Conservation (phyloP, 2,329 filamentous ascomycete genomes). For the Diaporthe ampelina region DNA sequence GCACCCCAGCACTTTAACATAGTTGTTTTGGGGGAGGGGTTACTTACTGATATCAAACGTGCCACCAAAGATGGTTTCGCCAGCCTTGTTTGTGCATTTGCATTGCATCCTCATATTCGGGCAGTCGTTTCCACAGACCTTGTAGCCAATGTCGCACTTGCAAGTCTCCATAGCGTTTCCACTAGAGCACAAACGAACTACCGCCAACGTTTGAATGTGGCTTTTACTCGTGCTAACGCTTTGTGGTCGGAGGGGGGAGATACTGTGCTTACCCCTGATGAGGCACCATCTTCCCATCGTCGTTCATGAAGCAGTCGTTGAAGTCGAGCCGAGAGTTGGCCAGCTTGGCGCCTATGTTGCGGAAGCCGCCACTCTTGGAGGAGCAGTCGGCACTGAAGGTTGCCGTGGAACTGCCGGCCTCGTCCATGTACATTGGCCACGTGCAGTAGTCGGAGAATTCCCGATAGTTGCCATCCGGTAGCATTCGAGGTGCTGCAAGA, state of each 20-base stretch:
- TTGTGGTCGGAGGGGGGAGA: neutral
- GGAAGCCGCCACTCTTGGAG: neutral
- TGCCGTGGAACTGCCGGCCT: neutral
- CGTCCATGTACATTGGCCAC: neutral
- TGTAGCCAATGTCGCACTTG: neutral
- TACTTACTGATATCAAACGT: neutral
- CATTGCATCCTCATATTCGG: neutral
- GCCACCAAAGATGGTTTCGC: neutral
- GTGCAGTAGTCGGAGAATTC: conserved; percentile 24
- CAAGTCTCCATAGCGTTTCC: neutral
- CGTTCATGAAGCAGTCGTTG: conserved; percentile 21
- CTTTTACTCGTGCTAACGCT: neutral
- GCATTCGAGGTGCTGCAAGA: neutral
- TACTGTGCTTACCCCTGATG: neutral
- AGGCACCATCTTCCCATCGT: neutral
- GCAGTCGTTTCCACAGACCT: neutral
- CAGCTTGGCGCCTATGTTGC: neutral
- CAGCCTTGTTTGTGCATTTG: neutral
- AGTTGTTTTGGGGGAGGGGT: no score
- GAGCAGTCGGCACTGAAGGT: conserved; percentile 18
- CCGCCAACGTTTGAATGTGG: neutral
- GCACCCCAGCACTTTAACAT: no score
- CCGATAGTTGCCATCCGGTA: neutral
- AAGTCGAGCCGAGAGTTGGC: conserved; percentile 20
- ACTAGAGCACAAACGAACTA: neutral